These are phyloP conservation scores for Phytophthora citricola DNA, from an alignment of 352 stramenopile species.

Conservation along the genomic window DNA sequence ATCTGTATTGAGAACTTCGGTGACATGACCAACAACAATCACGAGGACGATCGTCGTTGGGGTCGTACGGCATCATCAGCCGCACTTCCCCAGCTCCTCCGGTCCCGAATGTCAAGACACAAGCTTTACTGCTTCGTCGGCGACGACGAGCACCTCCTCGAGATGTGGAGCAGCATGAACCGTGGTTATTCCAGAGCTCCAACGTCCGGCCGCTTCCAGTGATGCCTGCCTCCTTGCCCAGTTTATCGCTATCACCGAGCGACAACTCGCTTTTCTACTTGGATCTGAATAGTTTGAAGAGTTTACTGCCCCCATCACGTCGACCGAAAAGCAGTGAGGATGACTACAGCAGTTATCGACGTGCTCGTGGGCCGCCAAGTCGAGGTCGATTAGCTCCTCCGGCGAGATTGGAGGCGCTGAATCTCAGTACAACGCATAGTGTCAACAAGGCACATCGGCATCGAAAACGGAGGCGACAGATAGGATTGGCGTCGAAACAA, in stretches of 20 bases:
- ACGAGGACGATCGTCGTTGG: conserved; percentile 29
- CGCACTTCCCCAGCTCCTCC: conserved; percentile 16
- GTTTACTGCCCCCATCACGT: conserved; percentile 47
- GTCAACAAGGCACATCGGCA: conserved; percentile 8
- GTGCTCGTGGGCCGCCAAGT: conserved; percentile 7
- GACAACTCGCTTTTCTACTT: conserved; percentile 69
- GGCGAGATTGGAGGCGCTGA: conserved; percentile 53
- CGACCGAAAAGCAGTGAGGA: conserved; percentile 36
- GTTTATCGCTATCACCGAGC: conserved; percentile 26
- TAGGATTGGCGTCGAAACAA: conserved; percentile 21
- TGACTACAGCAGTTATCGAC: conserved; percentile 16
- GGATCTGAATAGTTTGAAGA: conserved; percentile 68
- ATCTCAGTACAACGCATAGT: conserved; percentile 15
- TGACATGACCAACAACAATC: conserved; percentile 43
- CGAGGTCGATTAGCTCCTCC: conserved; percentile 32
- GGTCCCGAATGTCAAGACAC: conserved; percentile 19
- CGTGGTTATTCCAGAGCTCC: conserved; percentile 78
- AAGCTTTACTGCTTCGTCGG: conserved; percentile 21
- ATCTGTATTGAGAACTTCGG: background rate
- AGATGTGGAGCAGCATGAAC: conserved; percentile 45
- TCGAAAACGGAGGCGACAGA: conserved; percentile 18
- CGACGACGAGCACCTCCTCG: conserved; percentile 26
- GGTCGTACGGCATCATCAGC: conserved; percentile 10
- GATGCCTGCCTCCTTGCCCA: conserved; percentile 14
- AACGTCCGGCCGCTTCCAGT: conserved; percentile 40